phyloP scores from a whole-genome alignment of 805 yeast genomes.

The Hanseniaspora occidentalis region DNA sequence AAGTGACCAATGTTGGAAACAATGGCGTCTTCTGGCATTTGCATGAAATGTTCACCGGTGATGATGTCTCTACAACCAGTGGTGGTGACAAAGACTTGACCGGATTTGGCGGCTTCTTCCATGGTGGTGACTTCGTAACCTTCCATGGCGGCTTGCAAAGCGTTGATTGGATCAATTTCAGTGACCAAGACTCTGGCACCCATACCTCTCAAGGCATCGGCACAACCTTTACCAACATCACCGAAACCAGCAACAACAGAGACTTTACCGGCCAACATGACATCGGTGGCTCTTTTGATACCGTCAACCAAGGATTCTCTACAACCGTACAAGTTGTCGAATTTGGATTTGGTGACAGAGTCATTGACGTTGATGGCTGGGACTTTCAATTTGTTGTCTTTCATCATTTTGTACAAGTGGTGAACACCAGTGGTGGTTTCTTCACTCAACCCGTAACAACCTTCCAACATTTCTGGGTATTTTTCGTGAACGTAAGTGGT shows the following conservation, averaged over 20 bases:
- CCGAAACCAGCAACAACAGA: conserved; percentile 99
- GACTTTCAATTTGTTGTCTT: conserved; percentile 79
- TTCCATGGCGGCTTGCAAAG: conserved; percentile 97
- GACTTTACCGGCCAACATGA: conserved; percentile 98
- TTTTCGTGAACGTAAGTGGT: conserved; percentile 94
- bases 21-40: conserved; percentile 98
- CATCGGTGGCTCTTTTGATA: conserved; percentile 99
- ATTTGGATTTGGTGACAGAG: conserved; percentile 97
- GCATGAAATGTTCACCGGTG: conserved; percentile 72
- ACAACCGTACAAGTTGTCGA: conserved; percentile 99
- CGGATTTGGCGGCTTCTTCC: conserved; percentile 83
- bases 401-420: conserved; percentile 93
- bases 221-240: conserved; percentile 99
- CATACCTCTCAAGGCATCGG: conserved; percentile 96
- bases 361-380: conserved; percentile 99
- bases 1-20: conserved; percentile 99
- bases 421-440: conserved; percentile 99
- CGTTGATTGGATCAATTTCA: conserved; percentile 97
- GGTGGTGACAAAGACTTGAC: conserved; percentile 98
- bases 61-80: conserved; percentile 99
- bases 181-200: conserved; percentile 98
- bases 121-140: conserved; percentile 95
- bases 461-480: conserved; percentile 94
- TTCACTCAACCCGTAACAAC: conserved; percentile 92
- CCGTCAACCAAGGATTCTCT: conserved; percentile 98